phyloP scores from a whole-genome alignment of 176 grass and related monocot genomes.

The Eleusine indica region DNA sequence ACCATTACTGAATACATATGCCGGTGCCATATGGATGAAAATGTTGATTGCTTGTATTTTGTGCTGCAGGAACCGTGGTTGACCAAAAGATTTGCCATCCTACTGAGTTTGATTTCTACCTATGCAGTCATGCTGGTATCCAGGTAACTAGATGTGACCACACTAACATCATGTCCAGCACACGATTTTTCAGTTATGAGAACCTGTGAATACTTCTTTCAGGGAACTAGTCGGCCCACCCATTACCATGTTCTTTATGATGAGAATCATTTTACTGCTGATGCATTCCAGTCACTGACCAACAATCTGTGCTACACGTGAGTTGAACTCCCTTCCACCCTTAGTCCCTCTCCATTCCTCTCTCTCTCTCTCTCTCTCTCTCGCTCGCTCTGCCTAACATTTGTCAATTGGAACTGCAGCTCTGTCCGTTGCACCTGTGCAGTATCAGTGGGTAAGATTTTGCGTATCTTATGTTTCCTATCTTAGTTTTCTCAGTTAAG shows the following conservation, averaged over 20 bases:
- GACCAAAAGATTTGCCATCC: slow-evolving; percentile 84
- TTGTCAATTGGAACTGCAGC: slow-evolving; percentile 45
- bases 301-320: slow-evolving; percentile 94
- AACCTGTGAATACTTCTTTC: slow-evolving; percentile 12
- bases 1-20: background rate
- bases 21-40: background rate
- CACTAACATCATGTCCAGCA: background rate
- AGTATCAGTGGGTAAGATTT: slow-evolving; percentile 73
- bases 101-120: slow-evolving; percentile 84
- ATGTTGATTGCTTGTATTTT: background rate
- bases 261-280: slow-evolving; percentile 71
- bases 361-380: background rate
- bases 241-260: slow-evolving; percentile 84
- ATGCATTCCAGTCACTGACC: slow-evolving; percentile 68
- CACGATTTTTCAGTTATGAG: background rate
- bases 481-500: slow-evolving; percentile 20
- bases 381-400: background rate
- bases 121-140: slow-evolving; percentile 93
- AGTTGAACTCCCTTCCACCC: background rate
- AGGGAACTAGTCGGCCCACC: slow-evolving; percentile 81
- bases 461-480: background rate
- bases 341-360: too few species aligned
- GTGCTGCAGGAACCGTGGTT: slow-evolving; percentile 73
- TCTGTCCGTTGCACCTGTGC: slow-evolving; percentile 87
- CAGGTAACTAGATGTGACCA: slow-evolving; percentile 43